Evolutionary conservation across 345 rosid genomes (phyloP).

Genomic region (Populus deltoides): DNA sequence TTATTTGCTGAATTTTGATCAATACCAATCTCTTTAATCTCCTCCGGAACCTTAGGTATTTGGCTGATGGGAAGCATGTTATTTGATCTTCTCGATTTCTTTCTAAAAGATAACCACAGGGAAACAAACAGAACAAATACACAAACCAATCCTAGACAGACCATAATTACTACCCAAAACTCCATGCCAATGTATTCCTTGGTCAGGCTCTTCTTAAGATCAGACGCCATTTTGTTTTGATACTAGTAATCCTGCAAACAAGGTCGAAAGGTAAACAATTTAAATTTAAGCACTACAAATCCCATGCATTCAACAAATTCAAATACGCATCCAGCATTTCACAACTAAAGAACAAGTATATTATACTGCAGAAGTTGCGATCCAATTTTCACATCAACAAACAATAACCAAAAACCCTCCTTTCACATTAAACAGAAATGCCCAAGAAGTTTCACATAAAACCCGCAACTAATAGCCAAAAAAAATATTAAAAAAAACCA

Average conservation of each 20-base stretch:
- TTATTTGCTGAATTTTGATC: conserved; percentile 73
- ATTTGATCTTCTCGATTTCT: conserved; percentile 56
- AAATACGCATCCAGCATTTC: not conserved
- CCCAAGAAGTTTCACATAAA: not conserved
- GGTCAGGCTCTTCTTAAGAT: conserved; percentile 53
- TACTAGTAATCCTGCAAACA: conserved; percentile 35
- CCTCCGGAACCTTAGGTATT: conserved; percentile 52
- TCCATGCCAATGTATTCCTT: conserved; percentile 52
- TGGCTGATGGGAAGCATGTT: conserved; percentile 48
- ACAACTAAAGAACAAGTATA: not conserved
- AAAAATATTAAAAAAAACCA: not conserved
- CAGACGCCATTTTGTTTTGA: conserved; percentile 51
- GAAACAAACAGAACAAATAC: conserved; percentile 55
- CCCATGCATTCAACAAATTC: not conserved
- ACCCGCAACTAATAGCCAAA: not conserved
- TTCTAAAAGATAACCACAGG: conserved; percentile 69
- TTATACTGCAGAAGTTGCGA: not conserved
- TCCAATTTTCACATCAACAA: not conserved
- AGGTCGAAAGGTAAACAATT: conserved; percentile 3
- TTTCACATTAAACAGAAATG: not conserved
- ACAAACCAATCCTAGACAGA: conserved; percentile 55
- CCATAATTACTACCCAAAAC: conserved; percentile 70
- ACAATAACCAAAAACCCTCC: conserved; percentile 1
- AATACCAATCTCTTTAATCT: conserved; percentile 79
- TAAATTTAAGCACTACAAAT: not conserved